A percentile compares a stretch with the other conserved stretches of the same genome.
These are phyloP conservation scores for Aspergillus glaucus DNA, from an alignment of 2,329 filamentous ascomycete species.

Conservation along the genomic window DNA sequence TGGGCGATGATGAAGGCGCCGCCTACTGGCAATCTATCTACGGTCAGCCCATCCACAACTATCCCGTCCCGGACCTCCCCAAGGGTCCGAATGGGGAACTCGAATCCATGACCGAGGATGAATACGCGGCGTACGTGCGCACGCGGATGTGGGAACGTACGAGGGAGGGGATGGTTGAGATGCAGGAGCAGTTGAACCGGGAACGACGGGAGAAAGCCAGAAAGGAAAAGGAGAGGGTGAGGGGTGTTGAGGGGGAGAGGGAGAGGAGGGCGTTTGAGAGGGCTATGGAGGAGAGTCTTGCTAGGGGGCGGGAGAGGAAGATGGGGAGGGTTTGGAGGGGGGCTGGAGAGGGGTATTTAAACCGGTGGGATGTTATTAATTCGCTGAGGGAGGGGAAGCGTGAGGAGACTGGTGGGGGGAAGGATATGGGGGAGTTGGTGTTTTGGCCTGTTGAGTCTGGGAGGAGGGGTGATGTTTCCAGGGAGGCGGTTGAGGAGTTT, in stretches of 20 bases:
- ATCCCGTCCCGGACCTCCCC: slow-evolving; percentile 48
- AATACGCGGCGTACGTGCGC: slow-evolving; percentile 81
- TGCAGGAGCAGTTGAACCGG: slow-evolving; percentile 58
- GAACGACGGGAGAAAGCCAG: slow-evolving; percentile 39
- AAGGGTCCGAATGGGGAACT: slow-evolving; percentile 52
- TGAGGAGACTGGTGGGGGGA: slow-evolving; percentile 1
- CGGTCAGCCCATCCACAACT: slow-evolving; percentile 85
- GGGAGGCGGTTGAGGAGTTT: slow-evolving; percentile 61
- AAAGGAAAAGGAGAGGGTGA: slow-evolving; percentile 59
- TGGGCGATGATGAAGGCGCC: slow-evolving; percentile 94
- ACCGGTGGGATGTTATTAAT: slow-evolving; percentile 55
- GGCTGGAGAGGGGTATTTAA: slow-evolving; percentile 60
- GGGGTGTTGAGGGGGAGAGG: slow-evolving; percentile 40
- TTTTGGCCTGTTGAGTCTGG: slow-evolving; percentile 70
- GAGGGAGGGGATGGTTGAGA: slow-evolving; percentile 74
- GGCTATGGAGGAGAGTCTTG: slow-evolving; percentile 64
- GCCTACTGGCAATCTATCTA: slow-evolving; percentile 96
- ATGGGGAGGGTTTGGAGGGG: slow-evolving; percentile 41
- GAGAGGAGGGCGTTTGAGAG: slow-evolving; percentile 45
- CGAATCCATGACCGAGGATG: slow-evolving; percentile 84
- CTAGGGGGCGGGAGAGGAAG: slow-evolving; percentile 58
- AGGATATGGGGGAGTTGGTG: slow-evolving; percentile 39
- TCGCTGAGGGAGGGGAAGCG: slow-evolving; percentile 8
- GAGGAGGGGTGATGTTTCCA: slow-evolving; percentile 50
- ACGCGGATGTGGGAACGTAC: slow-evolving; percentile 94